Evolutionary conservation across 2,329 filamentous ascomycete genomes (phyloP).

Genomic region (Neodidymelliopsis sp.): DNA sequence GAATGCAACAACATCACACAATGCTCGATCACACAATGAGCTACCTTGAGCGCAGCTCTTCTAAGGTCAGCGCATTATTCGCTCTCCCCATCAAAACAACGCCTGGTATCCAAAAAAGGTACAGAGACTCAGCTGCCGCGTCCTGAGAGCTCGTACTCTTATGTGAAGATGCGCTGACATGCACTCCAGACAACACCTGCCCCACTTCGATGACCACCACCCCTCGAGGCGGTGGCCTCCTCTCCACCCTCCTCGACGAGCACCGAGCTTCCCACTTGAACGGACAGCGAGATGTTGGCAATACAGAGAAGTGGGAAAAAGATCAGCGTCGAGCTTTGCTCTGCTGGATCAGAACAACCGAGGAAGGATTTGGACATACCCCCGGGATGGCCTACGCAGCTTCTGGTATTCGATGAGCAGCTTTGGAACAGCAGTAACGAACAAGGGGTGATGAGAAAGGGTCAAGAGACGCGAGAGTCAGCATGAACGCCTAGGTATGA

Average conservation of each 20-base stretch:
- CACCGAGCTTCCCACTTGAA: background rate
- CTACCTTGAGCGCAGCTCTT: no score
- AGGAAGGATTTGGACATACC: background rate
- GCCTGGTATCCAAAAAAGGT: no score
- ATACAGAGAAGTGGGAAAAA: background rate
- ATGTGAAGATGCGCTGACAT: background rate
- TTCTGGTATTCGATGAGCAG: background rate
- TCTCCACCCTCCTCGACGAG: background rate
- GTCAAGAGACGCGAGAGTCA: no score
- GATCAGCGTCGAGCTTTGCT: conserved; percentile 3
- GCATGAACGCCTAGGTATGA: no score
- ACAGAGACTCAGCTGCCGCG: no score
- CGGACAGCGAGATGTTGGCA: background rate
- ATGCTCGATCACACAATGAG: no score
- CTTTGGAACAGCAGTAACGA: background rate
- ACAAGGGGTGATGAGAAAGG: no score
- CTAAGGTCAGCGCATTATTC: no score
- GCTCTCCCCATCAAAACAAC: no score
- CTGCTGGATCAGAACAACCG: conserved; percentile 3
- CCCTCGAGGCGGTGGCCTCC: background rate
- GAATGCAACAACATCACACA: no score
- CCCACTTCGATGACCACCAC: no score
- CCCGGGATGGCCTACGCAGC: background rate
- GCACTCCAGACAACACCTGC: background rate
- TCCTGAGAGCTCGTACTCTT: no score